A percentile compares a stretch with the other conserved stretches of the same genome.
These are phyloP conservation scores for Aspergillus chevalieri DNA, from an alignment of 2,329 filamentous ascomycete species.

Conservation along the genomic window DNA sequence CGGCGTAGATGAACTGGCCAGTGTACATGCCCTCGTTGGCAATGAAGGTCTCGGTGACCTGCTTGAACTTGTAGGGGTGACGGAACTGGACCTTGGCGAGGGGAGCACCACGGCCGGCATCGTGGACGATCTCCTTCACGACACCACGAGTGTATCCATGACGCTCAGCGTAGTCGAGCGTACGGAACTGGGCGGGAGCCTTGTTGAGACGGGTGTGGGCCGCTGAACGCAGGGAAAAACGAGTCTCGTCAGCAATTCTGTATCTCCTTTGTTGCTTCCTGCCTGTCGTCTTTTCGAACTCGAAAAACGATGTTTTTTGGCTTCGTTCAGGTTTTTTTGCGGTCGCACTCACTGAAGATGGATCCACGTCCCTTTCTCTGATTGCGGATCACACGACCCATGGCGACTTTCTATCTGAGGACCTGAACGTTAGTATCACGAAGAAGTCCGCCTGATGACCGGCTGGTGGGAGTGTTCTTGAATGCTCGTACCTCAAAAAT, in stretches of 20 bases:
- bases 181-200: constrained; percentile 90
- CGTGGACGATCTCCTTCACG: constrained; percentile 99
- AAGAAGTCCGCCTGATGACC: constrained; percentile 22
- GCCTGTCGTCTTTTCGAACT: constrained; percentile 5
- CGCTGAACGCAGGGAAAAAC: constrained; percentile 42
- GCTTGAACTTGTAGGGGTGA: constrained; percentile 97
- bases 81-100: constrained; percentile 96
- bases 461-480: constrained; percentile 23
- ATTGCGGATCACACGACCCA: constrained; percentile 70
- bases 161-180: constrained; percentile 91
- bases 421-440: constrained; percentile 30
- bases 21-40: constrained; percentile 99
- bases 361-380: constrained; percentile 72
- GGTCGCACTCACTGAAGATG: constrained; percentile 63
- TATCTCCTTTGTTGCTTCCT: constrained; percentile 5
- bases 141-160: constrained; percentile 97
- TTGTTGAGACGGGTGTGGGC: constrained; percentile 90
- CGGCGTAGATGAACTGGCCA: constrained; percentile 99
- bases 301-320: not conserved
- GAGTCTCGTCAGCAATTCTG: constrained; percentile 29
- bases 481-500: constrained; percentile 36
- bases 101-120: constrained; percentile 94
- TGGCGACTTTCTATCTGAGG: constrained; percentile 38
- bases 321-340: constrained; percentile 8
- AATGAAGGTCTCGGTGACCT: constrained; percentile 98